Evolutionary conservation across 768 basidiomycete species (phyloP).

Genomic region (Kwoniella dendrophila): DNA sequence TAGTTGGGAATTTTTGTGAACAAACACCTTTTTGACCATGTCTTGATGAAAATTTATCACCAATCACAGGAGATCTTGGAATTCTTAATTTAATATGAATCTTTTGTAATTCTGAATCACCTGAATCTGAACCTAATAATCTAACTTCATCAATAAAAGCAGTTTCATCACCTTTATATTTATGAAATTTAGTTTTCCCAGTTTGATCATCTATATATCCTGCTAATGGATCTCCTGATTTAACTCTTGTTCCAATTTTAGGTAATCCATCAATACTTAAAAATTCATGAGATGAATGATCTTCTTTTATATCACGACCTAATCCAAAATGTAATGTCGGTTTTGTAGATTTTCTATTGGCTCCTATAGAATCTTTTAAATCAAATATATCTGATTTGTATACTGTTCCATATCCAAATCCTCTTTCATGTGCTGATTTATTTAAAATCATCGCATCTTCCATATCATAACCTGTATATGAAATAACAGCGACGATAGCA

Average conservation of each 20-base stretch:
- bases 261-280: conserved; percentile 86
- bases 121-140: conserved; percentile 82
- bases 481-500: conserved; percentile 98
- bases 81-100: conserved; percentile 91
- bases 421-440: conserved; percentile 96
- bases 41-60: conserved; percentile 98
- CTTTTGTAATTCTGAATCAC: conserved; percentile 86
- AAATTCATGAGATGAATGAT: conserved; percentile 58
- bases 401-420: conserved; percentile 93
- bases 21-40: conserved; percentile 99
- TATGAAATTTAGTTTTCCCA: conserved; percentile 78
- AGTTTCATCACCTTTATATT: conserved; percentile 94
- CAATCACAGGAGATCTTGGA: conserved; percentile 92
- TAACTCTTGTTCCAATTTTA: conserved; percentile 68
- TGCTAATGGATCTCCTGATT: conserved; percentile 76
- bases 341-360: conserved; percentile 62
- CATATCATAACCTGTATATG: conserved; percentile 99
- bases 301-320: conserved; percentile 68
- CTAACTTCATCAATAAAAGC: conserved; percentile 90
- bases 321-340: conserved; percentile 87
- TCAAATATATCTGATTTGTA: conserved; percentile 94
- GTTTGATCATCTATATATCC: conserved; percentile 86
- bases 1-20: conserved; percentile 96
- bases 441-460: conserved; percentile 99
- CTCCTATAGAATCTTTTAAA: conserved; percentile 75